Evolutionary conservation across 2,329 filamentous ascomycete genomes (phyloP).

Genomic region (Alternaria gaisen): DNA sequence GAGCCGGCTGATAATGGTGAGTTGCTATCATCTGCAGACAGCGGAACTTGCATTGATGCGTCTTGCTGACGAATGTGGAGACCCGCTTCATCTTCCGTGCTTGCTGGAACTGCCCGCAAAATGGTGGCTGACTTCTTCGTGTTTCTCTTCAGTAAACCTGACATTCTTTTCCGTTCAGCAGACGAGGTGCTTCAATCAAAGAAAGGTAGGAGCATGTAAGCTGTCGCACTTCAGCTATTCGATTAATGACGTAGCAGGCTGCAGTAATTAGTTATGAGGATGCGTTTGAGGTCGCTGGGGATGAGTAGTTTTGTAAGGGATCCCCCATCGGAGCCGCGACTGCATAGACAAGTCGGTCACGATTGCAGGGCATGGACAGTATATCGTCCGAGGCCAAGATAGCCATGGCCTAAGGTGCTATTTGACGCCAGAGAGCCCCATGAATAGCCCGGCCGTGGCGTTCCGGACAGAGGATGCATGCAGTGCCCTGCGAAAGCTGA

Average conservation of each 20-base stretch:
- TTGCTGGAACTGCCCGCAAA: slow-evolving; percentile 48
- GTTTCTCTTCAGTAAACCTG: slow-evolving; percentile 29
- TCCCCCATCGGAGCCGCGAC: slow-evolving; percentile 17
- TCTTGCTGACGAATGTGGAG: slow-evolving; percentile 52
- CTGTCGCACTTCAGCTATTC: slow-evolving; percentile 3
- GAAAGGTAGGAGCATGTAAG: not conserved
- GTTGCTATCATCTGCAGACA: slow-evolving; percentile 37
- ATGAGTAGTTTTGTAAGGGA: slow-evolving; percentile 19
- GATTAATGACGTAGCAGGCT: slow-evolving; percentile 9
- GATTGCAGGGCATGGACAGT: slow-evolving; percentile 28
- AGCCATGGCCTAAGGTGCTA: slow-evolving; percentile 24
- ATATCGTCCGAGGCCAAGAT: slow-evolving; percentile 31
- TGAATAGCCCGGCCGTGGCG: slow-evolving; percentile 23
- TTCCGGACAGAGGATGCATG: slow-evolving; percentile 16
- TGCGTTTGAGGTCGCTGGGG: slow-evolving; percentile 15
- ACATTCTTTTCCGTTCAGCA: slow-evolving; percentile 27
- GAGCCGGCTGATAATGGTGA: slow-evolving; percentile 28
- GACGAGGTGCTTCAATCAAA: slow-evolving; percentile 15
- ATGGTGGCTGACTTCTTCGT: slow-evolving; percentile 42
- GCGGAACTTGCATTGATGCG: slow-evolving; percentile 32
- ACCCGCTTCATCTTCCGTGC: slow-evolving; percentile 30
- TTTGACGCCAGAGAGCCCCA: slow-evolving; percentile 18
- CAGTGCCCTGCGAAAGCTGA: slow-evolving; percentile 14
- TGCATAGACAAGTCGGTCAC: slow-evolving; percentile 22
- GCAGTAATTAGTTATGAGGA: slow-evolving; percentile 10